These are phyloP conservation scores for Amylostereum areolatum DNA, from an alignment of 1,284 basidiomycete genomes.

Conservation along the genomic window DNA sequence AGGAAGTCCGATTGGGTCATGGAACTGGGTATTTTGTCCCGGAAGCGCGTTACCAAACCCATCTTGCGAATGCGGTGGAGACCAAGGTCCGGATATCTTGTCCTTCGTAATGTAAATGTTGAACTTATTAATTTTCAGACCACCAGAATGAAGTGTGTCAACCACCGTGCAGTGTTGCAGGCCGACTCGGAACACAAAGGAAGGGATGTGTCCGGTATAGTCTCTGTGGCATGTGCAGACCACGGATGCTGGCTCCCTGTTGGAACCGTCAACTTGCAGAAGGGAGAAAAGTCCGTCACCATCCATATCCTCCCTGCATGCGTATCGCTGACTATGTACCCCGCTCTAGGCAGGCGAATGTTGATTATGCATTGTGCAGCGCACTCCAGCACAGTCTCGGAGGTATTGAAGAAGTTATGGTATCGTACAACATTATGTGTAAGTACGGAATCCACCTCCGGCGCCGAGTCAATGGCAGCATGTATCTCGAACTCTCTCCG, in stretches of 20 bases:
- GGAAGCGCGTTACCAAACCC: too few species aligned
- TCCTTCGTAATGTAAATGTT: too few species aligned
- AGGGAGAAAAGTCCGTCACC: neutral
- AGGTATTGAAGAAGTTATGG: neutral
- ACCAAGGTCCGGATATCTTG: too few species aligned
- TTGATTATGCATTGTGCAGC: neutral
- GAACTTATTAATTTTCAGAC: too few species aligned
- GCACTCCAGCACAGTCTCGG: neutral
- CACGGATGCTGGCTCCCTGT: neutral
- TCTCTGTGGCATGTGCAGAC: neutral
- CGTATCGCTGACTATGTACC: too few species aligned
- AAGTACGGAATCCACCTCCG: neutral
- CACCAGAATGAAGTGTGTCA: too few species aligned
- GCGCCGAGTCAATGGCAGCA: neutral
- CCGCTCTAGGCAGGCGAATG: neutral
- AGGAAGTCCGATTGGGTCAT: too few species aligned
- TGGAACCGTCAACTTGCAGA: neutral
- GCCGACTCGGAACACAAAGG: too few species aligned
- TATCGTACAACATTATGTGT: neutral
- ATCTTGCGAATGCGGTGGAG: too few species aligned
- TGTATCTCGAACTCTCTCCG: neutral
- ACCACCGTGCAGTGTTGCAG: too few species aligned
- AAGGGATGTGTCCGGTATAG: too few species aligned
- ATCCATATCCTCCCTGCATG: neutral
- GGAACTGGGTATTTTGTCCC: too few species aligned